Conservation (phyloP, 1,284 basidiomycete genomes). For the Rhodofomes roseus region DNA sequence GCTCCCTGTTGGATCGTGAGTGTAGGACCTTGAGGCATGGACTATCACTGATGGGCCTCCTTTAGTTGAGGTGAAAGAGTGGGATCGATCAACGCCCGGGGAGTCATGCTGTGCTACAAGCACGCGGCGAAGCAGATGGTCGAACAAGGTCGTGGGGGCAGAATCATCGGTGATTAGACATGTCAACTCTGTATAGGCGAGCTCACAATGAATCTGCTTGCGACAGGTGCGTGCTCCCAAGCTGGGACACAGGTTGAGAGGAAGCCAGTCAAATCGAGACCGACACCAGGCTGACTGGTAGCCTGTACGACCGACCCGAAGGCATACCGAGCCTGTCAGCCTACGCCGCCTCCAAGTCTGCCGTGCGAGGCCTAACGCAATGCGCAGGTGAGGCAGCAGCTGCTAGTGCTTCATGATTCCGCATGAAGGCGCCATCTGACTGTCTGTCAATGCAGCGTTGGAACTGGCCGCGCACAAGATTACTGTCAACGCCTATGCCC, state of each 20-base stretch:
- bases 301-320: background rate
- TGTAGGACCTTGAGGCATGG: background rate
- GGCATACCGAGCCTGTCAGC: background rate
- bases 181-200: background rate
- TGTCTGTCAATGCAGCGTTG: background rate
- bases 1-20: constrained; percentile 21
- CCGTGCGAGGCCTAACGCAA: constrained; percentile 4
- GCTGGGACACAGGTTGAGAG: background rate
- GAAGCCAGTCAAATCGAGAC: background rate
- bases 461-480: constrained; percentile 1
- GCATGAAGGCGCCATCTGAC: background rate
- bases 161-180: constrained; percentile 26
- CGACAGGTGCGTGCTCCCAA: background rate
- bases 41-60: background rate
- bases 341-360: constrained; percentile 3
- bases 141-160: constrained; percentile 31
- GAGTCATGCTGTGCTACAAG: constrained; percentile 32
- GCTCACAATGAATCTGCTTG: background rate
- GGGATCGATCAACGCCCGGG: constrained; percentile 30
- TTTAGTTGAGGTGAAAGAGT: constrained; percentile 19
- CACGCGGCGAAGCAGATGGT: constrained; percentile 31
- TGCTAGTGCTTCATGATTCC: background rate
- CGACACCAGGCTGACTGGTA: too few relatives aligned
- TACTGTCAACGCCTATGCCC: constrained; percentile 10
- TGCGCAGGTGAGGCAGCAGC: background rate